These are phyloP conservation scores for Blastomyces silverae DNA, from an alignment of 2,329 filamentous ascomycete species.

Conservation along the genomic window DNA sequence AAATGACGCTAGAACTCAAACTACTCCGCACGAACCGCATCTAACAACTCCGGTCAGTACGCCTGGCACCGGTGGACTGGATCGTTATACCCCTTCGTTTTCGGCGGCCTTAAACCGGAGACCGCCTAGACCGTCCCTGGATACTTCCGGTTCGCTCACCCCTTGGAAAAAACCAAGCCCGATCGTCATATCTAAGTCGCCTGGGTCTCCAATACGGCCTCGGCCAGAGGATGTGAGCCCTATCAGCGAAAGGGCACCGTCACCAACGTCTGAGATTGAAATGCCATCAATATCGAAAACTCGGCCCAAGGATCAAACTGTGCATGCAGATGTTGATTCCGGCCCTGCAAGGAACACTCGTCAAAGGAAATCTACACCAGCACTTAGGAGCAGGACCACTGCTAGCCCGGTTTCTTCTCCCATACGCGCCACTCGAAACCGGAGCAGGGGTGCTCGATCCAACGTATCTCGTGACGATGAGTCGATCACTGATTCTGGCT, in stretches of 20 bases:
- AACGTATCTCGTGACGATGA: slow-evolving; percentile 33
- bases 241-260: slow-evolving; percentile 40
- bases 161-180: slow-evolving; percentile 40
- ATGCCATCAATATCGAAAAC: slow-evolving; percentile 2
- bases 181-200: slow-evolving; percentile 30
- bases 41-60: slow-evolving; percentile 1
- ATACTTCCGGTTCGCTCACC: slow-evolving; percentile 38
- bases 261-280: slow-evolving; percentile 27
- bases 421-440: slow-evolving; percentile 33
- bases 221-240: slow-evolving; percentile 42
- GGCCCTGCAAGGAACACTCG: slow-evolving; percentile 17
- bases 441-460: slow-evolving; percentile 36
- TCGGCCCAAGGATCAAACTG: neutral
- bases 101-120: slow-evolving; percentile 25
- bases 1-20: neutral
- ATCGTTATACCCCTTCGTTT: neutral
- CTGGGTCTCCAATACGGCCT: slow-evolving; percentile 38
- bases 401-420: slow-evolving; percentile 23
- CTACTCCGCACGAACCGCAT: neutral
- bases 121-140: slow-evolving; percentile 32
- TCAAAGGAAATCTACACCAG: slow-evolving; percentile 21
- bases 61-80: neutral
- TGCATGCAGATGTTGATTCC: slow-evolving; percentile 8
- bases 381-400: slow-evolving; percentile 11
- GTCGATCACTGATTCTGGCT: slow-evolving; percentile 21